phyloP scores from a whole-genome alignment of 2,329 filamentous ascomycete species.

The Fusarium domesticum region DNA sequence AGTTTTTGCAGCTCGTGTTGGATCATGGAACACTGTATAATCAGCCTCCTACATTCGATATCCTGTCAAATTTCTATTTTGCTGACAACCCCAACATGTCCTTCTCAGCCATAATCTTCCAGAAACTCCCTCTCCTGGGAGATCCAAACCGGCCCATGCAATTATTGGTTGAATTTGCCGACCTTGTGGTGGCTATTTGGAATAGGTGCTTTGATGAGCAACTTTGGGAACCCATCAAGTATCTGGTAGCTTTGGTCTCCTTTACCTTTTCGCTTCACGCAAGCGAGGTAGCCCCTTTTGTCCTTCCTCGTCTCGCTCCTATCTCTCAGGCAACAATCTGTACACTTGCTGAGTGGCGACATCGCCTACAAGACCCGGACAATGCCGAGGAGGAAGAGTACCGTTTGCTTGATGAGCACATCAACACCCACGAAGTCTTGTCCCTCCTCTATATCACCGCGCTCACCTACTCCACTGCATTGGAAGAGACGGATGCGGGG shows the following conservation, averaged over 20 bases:
- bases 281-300: constrained; percentile 53
- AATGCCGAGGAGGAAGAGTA: constrained; percentile 42
- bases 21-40: constrained; percentile 56
- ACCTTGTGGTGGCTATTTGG: constrained; percentile 66
- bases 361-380: constrained; percentile 49
- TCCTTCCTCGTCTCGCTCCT: constrained; percentile 56
- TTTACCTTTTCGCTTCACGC: constrained; percentile 63
- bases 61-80: constrained; percentile 61
- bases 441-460: constrained; percentile 63
- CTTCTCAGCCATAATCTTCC: constrained; percentile 65
- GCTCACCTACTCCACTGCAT: constrained; percentile 53
- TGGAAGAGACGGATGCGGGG: constrained; percentile 30
- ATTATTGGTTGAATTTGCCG: constrained; percentile 62
- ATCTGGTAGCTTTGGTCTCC: constrained; percentile 62
- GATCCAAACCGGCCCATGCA: constrained; percentile 47
- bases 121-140: constrained; percentile 60
- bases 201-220: constrained; percentile 62
- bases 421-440: constrained; percentile 63
- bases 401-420: constrained; percentile 46
- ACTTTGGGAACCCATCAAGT: constrained; percentile 60
- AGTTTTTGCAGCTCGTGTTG: constrained; percentile 62
- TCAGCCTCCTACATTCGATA: constrained; percentile 64
- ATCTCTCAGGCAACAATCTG: constrained; percentile 59
- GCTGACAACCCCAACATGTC: constrained; percentile 61
- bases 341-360: constrained; percentile 55